Conservation (phyloP, 2,329 filamentous ascomycete genomes). For the Ustilaginoidea virens region DNA sequence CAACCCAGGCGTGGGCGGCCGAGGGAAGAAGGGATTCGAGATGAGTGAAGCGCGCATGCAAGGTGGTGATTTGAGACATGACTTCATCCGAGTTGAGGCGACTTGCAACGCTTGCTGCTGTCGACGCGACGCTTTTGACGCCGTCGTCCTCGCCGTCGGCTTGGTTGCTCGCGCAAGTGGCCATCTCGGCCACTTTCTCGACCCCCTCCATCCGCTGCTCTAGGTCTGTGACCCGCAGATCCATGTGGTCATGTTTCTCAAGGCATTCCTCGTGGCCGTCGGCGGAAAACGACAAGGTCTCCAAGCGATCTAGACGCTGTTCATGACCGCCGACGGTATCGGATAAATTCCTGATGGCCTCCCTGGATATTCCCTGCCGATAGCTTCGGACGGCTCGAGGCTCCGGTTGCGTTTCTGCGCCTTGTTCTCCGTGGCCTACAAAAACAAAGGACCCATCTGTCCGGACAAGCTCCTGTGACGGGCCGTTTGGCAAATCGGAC, state of each 20-base stretch:
- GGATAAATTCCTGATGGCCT: conserved; percentile 28
- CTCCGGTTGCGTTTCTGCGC: conserved; percentile 11
- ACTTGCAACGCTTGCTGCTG: conserved; percentile 25
- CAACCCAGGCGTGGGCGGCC: conserved; percentile 47
- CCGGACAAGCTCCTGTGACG: conserved; percentile 7
- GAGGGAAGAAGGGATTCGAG: conserved; percentile 50
- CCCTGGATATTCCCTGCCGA: conserved; percentile 12
- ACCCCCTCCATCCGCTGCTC: conserved; percentile 48
- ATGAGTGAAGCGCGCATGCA: conserved; percentile 34
- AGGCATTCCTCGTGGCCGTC: conserved; percentile 53
- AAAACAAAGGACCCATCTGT: conserved; percentile 12
- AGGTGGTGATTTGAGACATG: conserved; percentile 30
- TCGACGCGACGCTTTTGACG: conserved; percentile 30
- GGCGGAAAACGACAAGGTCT: conserved; percentile 53
- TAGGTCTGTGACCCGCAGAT: conserved; percentile 53
- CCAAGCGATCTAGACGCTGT: conserved; percentile 50
- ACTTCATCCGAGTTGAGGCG: conserved; percentile 28
- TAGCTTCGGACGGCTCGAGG: conserved; percentile 10
- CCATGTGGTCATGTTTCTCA: conserved; percentile 50
- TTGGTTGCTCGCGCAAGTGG: conserved; percentile 23
- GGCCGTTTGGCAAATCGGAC: conserved; percentile 1
- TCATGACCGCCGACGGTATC: conserved; percentile 45
- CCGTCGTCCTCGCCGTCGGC: conserved; percentile 24
- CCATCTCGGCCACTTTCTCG: conserved; percentile 42
- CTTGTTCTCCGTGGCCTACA: conserved; percentile 6